Evolutionary conservation across 2,329 filamentous ascomycete genomes (phyloP), one percentile per base, ranked within the genome.

Genomic region (Fusarium sp.): DNA sequence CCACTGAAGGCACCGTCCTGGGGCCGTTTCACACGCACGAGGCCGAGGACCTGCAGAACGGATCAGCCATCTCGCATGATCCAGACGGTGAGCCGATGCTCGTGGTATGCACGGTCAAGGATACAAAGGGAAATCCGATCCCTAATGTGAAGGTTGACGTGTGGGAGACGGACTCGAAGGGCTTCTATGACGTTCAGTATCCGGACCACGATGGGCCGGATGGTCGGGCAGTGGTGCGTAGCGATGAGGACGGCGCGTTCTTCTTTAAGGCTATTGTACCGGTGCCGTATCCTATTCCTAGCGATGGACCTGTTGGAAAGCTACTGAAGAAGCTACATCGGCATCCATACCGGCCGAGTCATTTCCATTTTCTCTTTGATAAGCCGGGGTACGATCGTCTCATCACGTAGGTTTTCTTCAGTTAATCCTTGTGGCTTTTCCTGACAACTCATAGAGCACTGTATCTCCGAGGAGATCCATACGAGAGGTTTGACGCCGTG

Each of bases 331-430:
- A 85, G 79, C 81, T 97, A 77, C 87, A 88, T 33, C 86, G 94
- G 24, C 94, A 97, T 83, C 91, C 91, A 68, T 95, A 91, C 85
- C 85, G 94, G 62, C 94, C 94, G 3, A 90, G 91, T 29, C 94
- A 97, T 83, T 89, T 96, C 86, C 94, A 97, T 82, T 97, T 97
- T 79, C 97, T 97, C 93, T 95, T 97, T 84, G 90, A 92, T 24
- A 73, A 73, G 48, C 50, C 65, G 13, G 68, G 68, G 10, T 71
- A 66, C n/a, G 68, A 71, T 24, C 60, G 48, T 20, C 65, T 73
- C 11, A 69, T 67, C 48, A 73, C 68, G 71, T 64, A 67, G 41
- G 70, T 65, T 16, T 16, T 37, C n/a, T 27, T 31, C 33, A n/a
- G 5, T 24, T 24, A 5, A 20, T 8, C 57, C 31, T 43, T n/a